Conservation (phyloP, 108 stramenopile genomes). For the Asterionellopsis glacialis region DNA sequence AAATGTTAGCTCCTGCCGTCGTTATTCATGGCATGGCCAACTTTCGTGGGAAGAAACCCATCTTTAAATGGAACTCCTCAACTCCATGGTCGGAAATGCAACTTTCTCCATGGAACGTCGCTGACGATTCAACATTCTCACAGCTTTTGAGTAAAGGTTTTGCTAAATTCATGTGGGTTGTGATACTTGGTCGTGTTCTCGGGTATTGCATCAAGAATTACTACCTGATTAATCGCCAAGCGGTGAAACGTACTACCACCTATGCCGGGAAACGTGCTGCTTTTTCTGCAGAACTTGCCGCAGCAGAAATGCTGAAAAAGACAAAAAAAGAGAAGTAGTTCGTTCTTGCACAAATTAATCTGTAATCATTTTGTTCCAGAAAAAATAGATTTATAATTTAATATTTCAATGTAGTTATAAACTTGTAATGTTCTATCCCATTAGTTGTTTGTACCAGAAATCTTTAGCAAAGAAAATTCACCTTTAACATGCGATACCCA, state of each 20-base stretch:
- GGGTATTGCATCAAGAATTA: conserved; percentile 89
- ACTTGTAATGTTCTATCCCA: no score
- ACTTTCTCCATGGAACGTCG: conserved; percentile 48
- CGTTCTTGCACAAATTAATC: no score
- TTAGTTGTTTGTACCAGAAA: no score
- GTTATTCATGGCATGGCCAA: conserved; percentile 89
- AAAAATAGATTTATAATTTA: no score
- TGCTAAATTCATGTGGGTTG: conserved; percentile 79
- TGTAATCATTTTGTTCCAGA: no score
- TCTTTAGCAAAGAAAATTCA: no score
- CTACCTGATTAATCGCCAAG: conserved; percentile 79
- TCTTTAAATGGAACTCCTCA: conserved; percentile 91
- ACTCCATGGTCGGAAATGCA: conserved; percentile 95
- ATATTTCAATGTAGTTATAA: no score
- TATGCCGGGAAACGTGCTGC: conserved; percentile 84
- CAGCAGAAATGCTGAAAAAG: conserved; percentile 62
- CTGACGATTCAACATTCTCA: conserved; percentile 21
- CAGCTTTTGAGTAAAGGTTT: conserved; percentile 62
- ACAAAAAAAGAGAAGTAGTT: conserved; percentile 21
- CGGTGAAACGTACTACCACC: conserved; percentile 76
- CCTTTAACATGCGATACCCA: conserved; percentile 70
- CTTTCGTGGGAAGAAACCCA: conserved; percentile 90
- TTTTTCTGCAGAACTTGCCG: conserved; percentile 76
- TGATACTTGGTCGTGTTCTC: conserved; percentile 66
- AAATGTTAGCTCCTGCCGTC: conserved; percentile 72